These are phyloP conservation scores for Tetrahymena elliotti DNA, from an alignment of 73 alveolate species.

Conservation along the genomic window DNA sequence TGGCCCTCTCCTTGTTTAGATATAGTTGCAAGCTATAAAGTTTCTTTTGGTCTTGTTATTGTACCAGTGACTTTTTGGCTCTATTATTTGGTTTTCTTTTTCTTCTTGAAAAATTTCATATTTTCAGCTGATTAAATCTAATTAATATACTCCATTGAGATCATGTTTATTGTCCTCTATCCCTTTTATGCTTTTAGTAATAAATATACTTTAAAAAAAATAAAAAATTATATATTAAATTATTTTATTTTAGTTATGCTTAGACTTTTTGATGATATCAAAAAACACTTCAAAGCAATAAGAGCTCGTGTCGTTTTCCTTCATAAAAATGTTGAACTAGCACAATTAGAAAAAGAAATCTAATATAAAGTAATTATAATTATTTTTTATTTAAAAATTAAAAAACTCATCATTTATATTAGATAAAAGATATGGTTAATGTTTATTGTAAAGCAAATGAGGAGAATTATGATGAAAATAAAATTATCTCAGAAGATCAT, in stretches of 20 bases:
- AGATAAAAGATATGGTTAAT: background rate
- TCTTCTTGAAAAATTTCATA: background rate
- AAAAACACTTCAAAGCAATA: background rate
- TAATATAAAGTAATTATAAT: background rate
- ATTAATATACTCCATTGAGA: background rate
- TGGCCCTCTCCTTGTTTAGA: conserved; percentile 72
- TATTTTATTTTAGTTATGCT: background rate
- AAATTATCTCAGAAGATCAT: background rate
- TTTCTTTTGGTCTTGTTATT: conserved; percentile 49
- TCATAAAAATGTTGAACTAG: background rate
- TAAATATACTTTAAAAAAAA: too few relatives aligned
- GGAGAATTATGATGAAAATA: background rate
- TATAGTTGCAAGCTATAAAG: conserved; percentile 70
- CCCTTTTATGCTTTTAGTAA: background rate
- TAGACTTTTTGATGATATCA: background rate
- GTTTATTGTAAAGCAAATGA: background rate
- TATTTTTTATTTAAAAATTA: background rate
- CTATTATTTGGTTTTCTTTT: conserved; percentile 39
- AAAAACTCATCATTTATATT: background rate
- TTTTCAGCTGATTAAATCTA: background rate
- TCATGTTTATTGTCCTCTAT: background rate
- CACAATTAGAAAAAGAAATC: background rate
- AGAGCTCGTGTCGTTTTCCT: background rate
- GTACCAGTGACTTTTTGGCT: conserved; percentile 21
- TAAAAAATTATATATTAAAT: too few relatives aligned